Percentiles rank a stretch among this genome's conserved stretches.
phyloP scores from a whole-genome alignment of 306 rosid genomes.

The Castanospermum australe region DNA sequence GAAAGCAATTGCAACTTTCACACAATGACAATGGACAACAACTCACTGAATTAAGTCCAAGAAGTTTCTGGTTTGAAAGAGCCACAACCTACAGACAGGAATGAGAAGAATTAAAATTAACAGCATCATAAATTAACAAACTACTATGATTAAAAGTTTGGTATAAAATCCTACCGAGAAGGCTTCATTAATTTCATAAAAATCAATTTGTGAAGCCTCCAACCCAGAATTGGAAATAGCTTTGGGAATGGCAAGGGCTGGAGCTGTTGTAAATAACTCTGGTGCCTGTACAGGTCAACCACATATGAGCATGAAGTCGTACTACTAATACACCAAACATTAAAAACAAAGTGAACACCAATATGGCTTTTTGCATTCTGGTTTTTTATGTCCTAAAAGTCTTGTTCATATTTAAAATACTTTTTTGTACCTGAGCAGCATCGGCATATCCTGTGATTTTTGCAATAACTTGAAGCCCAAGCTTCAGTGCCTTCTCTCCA shows the following conservation, averaged over 20 bases:
- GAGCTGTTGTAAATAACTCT: slow-evolving; percentile 95
- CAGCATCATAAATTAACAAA: slow-evolving; percentile 6
- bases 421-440: slow-evolving; percentile 85
- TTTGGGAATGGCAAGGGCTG: slow-evolving; percentile 95
- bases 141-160: background rate
- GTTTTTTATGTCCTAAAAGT: background rate
- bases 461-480: slow-evolving; percentile 90
- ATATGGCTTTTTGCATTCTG: background rate
- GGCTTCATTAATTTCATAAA: slow-evolving; percentile 96
- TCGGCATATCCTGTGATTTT: slow-evolving; percentile 92
- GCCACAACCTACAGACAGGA: slow-evolving; percentile 78
- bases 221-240: slow-evolving; percentile 85
- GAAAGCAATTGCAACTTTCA: background rate
- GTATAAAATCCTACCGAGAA: slow-evolving; percentile 65
- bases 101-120: slow-evolving; percentile 18
- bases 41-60: slow-evolving; percentile 81
- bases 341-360: background rate
- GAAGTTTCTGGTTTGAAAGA: slow-evolving; percentile 92
- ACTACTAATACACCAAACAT: slow-evolving; percentile 1
- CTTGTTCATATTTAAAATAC: slow-evolving; percentile 15
- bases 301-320: slow-evolving; percentile 23
- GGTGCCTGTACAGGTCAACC: slow-evolving; percentile 68
- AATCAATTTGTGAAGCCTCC: slow-evolving; percentile 76
- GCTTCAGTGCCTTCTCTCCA: slow-evolving; percentile 83
- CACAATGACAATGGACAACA: background rate